Evolutionary conservation across 768 basidiomycete genomes (phyloP), one percentile per base, ranked within the genome.

Genomic region (Tephrocybe sp.): DNA sequence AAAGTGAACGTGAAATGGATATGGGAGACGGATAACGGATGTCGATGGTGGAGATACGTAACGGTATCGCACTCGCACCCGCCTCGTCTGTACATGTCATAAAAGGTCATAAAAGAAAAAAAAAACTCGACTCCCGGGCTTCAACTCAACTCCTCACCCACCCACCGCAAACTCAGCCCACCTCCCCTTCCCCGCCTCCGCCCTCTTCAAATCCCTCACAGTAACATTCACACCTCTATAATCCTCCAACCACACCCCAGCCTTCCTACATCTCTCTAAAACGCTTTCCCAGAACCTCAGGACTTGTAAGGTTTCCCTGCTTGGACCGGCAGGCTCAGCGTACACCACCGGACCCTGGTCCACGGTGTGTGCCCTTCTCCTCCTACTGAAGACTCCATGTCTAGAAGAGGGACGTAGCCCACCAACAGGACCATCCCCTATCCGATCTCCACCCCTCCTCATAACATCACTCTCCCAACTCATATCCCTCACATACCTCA

Each of bases 181-280:
- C n/a, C n/a, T 31, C 1, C 48, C 52, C 49, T 48, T 51, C 38
- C 56, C 59, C 8, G 54, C 53, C 52, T 59, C 58, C 11, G 60
- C 64, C 39, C 68, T 56, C 53, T 55, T 60, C 53, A 71, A 49
- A 53, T 72, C 70, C 45, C 75, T 68, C 46, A 64, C 56, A 23
- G 79, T 82, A 52, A 86, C 71, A 62, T 84, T 84, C 16, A 79
- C 68, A 14, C 86, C 86, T 1, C 64, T 62, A 56, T 76, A 84
- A 62, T 87, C 83, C 67, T 88, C 84, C 45, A 88, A 64, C 75
- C 78, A 82, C 51, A 88, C 83, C 32, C 71, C 76, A 7, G 77
- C 71, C 54, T 71, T 73, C 42, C 71, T 67, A 64, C 85, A 86
- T 51, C 73, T 65, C 41, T 67, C 65, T 42, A 82, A 48, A 39